These are phyloP conservation scores for Schizochytrium sp. DNA, from an alignment of 108 stramenopile species.

Conservation along the genomic window DNA sequence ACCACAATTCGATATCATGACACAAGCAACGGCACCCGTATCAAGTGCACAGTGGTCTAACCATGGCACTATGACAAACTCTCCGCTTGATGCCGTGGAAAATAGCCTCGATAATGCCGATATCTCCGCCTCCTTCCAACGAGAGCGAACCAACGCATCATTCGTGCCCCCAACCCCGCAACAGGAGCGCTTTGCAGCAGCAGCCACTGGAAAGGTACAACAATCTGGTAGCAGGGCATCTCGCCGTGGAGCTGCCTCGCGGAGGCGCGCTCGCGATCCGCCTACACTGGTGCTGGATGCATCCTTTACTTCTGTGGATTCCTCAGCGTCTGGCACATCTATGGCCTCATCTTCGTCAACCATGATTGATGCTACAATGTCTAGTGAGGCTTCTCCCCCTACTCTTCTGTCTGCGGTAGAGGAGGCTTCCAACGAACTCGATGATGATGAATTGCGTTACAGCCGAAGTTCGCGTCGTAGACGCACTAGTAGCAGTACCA, in stretches of 20 bases:
- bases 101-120: conserved; percentile 30
- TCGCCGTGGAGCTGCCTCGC: not conserved
- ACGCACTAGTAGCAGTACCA: not conserved
- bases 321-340: not conserved
- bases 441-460: not conserved
- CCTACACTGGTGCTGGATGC: not conserved
- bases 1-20: not conserved
- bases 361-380: not conserved
- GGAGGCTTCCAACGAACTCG: not conserved
- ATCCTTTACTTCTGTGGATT: not conserved
- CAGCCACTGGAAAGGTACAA: not conserved
- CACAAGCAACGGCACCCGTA: not conserved
- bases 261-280: not conserved
- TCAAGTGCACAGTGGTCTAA: conserved; percentile 8
- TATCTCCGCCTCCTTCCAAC: not conserved
- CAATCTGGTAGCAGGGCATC: not conserved
- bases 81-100: conserved; percentile 12
- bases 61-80: not conserved
- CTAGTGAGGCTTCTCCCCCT: not conserved
- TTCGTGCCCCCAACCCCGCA: conserved; percentile 23
- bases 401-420: conserved; percentile 22
- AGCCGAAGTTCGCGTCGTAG: not conserved
- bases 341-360: not conserved
- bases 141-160: not conserved
- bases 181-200: not conserved